Evolutionary conservation across 2,329 filamentous ascomycete genomes (phyloP).

Genomic region (Penicillium concentricum): DNA sequence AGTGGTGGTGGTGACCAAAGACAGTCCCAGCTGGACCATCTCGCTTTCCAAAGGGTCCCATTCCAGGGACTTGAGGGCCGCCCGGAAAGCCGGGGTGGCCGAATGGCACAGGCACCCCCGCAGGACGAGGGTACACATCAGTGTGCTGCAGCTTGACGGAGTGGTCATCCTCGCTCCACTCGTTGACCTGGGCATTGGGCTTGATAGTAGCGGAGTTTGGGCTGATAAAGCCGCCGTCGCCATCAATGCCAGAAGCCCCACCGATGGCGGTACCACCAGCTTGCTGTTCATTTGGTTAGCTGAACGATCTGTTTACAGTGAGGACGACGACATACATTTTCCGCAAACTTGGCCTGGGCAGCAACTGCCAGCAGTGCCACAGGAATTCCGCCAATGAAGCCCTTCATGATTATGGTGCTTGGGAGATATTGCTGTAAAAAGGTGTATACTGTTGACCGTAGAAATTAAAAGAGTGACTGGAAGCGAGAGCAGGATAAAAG

Average conservation of each 20-base stretch:
- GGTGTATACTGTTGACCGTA: not conserved
- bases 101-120: not conserved
- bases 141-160: constrained; percentile 21
- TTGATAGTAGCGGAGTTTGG: constrained; percentile 15
- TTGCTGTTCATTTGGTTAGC: constrained; percentile 3
- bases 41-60: constrained; percentile 20
- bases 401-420: constrained; percentile 33
- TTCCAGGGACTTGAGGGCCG: constrained; percentile 7
- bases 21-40: constrained; percentile 17
- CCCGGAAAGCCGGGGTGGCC: not conserved
- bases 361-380: constrained; percentile 36
- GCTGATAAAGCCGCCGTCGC: constrained; percentile 13
- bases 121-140: constrained; percentile 7
- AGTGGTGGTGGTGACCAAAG: constrained; percentile 22
- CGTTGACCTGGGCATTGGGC: constrained; percentile 15
- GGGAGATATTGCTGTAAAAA: constrained; percentile 10
- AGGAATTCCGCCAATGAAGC: constrained; percentile 35
- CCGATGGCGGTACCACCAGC: constrained; percentile 15
- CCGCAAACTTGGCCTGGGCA: constrained; percentile 27
- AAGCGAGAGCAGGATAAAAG: constrained; percentile 17
- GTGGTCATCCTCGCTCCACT: constrained; percentile 23
- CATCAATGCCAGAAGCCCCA: constrained; percentile 22
- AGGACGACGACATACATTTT: constrained; percentile 10
- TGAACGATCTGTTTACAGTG: not conserved
- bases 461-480: constrained; percentile 22